These are phyloP conservation scores for Chlamydomonas reinhardtii DNA, from an alignment of 163 green algal genomes.

Conservation along the genomic window DNA sequence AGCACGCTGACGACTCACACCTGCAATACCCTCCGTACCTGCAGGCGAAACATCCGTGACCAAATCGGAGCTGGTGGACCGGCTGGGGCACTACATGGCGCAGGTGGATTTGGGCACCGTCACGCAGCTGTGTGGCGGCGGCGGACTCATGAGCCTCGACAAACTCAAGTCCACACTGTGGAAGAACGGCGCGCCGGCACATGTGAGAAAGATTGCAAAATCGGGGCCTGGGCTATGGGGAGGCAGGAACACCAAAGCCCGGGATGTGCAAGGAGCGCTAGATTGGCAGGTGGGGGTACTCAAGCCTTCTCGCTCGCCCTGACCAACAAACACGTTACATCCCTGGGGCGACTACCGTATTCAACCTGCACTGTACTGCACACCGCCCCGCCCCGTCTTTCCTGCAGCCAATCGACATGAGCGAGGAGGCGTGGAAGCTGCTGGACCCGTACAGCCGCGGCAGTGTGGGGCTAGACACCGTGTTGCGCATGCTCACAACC, in stretches of 20 bases:
- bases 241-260: too few species aligned
- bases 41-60: constrained; percentile 8
- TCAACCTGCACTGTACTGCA: too few species aligned
- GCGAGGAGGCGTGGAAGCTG: constrained; percentile 1
- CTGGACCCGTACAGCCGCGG: constrained; percentile 26
- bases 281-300: too few species aligned
- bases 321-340: too few species aligned
- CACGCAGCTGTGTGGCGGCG: not conserved
- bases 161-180: not conserved
- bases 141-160: not conserved
- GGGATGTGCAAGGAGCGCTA: too few species aligned
- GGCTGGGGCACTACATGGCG: constrained; percentile 9
- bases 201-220: not conserved
- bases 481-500: constrained; percentile 29
- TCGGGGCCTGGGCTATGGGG: too few species aligned
- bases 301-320: too few species aligned
- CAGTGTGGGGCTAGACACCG: constrained; percentile 8
- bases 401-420: constrained; percentile 21
- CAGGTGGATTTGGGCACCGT: not conserved
- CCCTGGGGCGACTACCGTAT: too few species aligned
- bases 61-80: constrained; percentile 11
- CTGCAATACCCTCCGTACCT: not conserved
- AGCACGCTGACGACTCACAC: not conserved
- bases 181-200: not conserved
- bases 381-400: not conserved